Evolutionary conservation across 495 filamentous ascomycete genomes (phyloP), one percentile per base, ranked within the genome.

Genomic region (Xylaria intraflava): DNA sequence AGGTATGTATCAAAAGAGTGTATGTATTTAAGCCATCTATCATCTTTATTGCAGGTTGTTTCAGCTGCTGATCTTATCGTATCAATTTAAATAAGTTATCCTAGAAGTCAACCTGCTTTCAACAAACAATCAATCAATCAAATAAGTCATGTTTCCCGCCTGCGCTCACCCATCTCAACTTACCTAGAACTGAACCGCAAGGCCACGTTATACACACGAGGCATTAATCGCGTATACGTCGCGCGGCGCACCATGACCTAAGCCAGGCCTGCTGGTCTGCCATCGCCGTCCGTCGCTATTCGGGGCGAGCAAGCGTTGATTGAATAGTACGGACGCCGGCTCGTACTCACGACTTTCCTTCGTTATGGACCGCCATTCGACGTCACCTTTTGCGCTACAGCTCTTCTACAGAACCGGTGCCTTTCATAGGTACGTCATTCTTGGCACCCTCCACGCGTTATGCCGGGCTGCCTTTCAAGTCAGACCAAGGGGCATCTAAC

Each of bases 351-450:
- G 6, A 24, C 1, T 16, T 26, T 24, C 49, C 39, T 36, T 56
- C 29, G 89, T 70, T 82, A 89, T 65, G 82, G 53, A 66, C 43
- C 89, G 72, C 46, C 51, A 57, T 41, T 76, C 81, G 36, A 89
- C 85, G 29, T 83, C 86, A 1, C 93, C 93, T 35, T 95, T 96
- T 74, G 83, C 91, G 62, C 77, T 98, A 14, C 92, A 88, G 66
- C 81, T 96, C 60, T 96, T 92, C 76, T 94, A 94, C 72, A 79
- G 83, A 53, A 77, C 72, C 6, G 81, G 84, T 61, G 77, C 76
- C 39, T 94, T 85, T 61, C 87, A 91, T 74, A 76, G 80, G 84
- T 86, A 23, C 24, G 33, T 49, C 6, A 19, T 39, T 3, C 8
- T 33, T 14, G 6, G 20, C 46, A 14, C 11, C 11, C 31, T 39